These are phyloP conservation scores for Cyclostephanos tholiformis DNA, from an alignment of 108 stramenopile genomes.

Conservation along the genomic window DNA sequence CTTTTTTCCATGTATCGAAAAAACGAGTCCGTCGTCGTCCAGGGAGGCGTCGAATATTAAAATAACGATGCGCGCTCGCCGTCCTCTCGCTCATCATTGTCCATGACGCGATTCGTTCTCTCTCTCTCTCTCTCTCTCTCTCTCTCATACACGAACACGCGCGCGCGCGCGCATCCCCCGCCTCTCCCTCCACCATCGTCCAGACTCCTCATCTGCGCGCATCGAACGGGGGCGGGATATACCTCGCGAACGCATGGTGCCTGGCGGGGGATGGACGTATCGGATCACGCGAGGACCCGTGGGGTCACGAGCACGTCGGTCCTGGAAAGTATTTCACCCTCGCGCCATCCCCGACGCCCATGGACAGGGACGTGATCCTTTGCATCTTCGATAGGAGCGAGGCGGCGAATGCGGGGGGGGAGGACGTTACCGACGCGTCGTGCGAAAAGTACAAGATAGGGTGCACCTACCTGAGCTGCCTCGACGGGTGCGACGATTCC, in stretches of 20 bases:
- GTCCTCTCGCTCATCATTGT: too few relatives aligned
- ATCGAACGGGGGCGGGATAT: not conserved
- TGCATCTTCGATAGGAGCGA: not conserved
- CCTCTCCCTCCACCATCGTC: not conserved
- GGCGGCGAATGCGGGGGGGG: not conserved
- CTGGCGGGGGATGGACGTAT: not conserved
- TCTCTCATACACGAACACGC: not conserved
- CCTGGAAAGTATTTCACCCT: not conserved
- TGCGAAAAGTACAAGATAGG: not conserved
- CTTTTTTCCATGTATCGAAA: too few relatives aligned
- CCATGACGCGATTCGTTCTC: too few relatives aligned
- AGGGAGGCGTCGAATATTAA: too few relatives aligned
- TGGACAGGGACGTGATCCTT: not conserved
- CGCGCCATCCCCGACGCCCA: constrained; percentile 3
- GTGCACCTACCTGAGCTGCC: not conserved
- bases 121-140: too few relatives aligned
- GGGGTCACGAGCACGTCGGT: not conserved
- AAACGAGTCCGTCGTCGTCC: too few relatives aligned
- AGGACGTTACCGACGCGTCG: not conserved
- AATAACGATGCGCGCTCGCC: too few relatives aligned
- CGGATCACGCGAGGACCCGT: not conserved
- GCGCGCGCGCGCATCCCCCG: too few relatives aligned
- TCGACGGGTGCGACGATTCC: not conserved
- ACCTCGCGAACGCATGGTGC: not conserved
- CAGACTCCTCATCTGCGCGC: not conserved